Evolutionary conservation across 192 early-diverging fungal species (phyloP).

Genomic region (Gamsiella multidivaricata): DNA sequence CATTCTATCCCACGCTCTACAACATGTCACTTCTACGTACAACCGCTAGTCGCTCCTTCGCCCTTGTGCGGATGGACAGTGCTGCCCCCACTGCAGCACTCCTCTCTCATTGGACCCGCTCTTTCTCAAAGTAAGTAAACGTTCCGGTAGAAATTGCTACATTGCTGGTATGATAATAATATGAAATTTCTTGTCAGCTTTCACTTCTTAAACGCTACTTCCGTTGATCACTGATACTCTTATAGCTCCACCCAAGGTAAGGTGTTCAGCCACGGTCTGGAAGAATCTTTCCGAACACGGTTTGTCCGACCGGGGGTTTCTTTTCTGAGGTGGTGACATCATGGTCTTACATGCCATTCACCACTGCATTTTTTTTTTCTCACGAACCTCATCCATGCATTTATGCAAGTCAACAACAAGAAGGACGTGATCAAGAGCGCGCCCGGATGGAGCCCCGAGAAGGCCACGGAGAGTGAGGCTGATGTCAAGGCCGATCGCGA

Average conservation of each 20-base stretch:
- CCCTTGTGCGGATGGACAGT: neutral
- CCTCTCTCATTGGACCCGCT: neutral
- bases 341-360: neutral
- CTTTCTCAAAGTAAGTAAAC: conserved; percentile 18
- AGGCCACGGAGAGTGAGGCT: conserved; percentile 42
- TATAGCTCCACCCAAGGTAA: conserved; percentile 1
- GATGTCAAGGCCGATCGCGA: conserved; percentile 50
- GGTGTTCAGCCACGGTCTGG: neutral
- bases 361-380: neutral
- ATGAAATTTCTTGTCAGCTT: neutral
- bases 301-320: neutral
- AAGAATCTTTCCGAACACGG: neutral
- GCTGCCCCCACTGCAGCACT: neutral
- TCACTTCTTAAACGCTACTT: no score
- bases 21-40: conserved; percentile 2
- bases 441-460: conserved; percentile 22
- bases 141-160: neutral
- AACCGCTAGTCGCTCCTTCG: neutral
- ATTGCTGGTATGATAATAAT: no score
- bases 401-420: neutral
- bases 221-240: neutral
- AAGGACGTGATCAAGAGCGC: conserved; percentile 37
- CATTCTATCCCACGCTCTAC: no score
- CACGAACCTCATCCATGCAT: no score
- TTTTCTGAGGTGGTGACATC: no score